These are phyloP conservation scores for Lolium perenne DNA, from an alignment of 176 grass and related monocot genomes.

Conservation along the genomic window DNA sequence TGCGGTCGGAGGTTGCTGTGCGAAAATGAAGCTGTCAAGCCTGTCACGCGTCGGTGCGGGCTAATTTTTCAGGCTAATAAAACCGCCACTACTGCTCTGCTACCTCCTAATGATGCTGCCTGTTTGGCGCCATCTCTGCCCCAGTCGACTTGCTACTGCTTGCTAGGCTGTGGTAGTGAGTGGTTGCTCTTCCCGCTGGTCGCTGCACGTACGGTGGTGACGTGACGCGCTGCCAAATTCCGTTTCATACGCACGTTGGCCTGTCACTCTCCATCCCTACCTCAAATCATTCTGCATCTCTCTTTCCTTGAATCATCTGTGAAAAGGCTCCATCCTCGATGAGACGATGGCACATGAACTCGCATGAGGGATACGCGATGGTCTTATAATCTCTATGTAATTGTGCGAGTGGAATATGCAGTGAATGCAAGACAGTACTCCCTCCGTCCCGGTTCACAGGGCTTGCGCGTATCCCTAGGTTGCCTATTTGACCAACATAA, in stretches of 20 bases:
- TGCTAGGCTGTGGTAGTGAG: background rate
- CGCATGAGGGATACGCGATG: background rate
- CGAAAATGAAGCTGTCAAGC: background rate
- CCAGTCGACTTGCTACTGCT: background rate
- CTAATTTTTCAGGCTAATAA: constrained; percentile 39
- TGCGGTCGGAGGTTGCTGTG: background rate
- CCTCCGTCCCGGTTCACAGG: too few species aligned
- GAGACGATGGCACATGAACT: background rate
- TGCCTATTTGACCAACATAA: too few species aligned
- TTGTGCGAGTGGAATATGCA: background rate
- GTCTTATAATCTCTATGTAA: background rate
- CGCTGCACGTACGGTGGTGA: background rate
- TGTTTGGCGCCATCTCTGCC: background rate
- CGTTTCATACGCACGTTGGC: constrained; percentile 27
- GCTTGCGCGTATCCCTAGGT: too few species aligned
- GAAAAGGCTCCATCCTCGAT: background rate
- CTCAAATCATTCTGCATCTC: background rate
- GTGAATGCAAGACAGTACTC: too few species aligned
- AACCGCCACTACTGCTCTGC: background rate
- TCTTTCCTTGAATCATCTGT: background rate
- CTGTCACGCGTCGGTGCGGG: constrained; percentile 31
- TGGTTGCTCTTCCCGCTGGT: background rate
- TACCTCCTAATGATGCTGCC: background rate
- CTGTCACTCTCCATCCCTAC: constrained; percentile 38
- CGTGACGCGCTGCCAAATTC: constrained; percentile 45